These are phyloP conservation scores for Helotiales sp. DNA, from an alignment of 2,329 filamentous ascomycete genomes.

Conservation along the genomic window DNA sequence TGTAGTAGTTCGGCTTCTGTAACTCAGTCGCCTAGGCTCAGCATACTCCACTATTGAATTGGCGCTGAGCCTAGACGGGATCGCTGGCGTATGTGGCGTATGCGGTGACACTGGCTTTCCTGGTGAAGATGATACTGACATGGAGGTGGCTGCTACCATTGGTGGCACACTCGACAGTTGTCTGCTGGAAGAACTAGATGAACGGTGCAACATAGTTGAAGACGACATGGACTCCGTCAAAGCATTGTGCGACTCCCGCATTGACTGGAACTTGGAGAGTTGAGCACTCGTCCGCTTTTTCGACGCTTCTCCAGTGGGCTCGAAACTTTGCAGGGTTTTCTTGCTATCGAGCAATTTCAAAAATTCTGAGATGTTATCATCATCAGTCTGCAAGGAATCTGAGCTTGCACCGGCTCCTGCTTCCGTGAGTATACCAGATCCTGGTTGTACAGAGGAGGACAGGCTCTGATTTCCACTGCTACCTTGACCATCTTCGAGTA, in stretches of 20 bases:
- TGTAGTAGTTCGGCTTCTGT: conserved; percentile 22
- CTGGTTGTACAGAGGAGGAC: conserved; percentile 68
- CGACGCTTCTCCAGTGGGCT: conserved; percentile 65
- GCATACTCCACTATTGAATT: conserved; percentile 78
- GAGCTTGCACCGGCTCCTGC: conserved; percentile 65
- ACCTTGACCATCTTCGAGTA: conserved; percentile 68
- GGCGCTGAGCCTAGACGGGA: conserved; percentile 89
- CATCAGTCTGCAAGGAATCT: conserved; percentile 71
- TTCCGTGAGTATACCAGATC: conserved; percentile 77
- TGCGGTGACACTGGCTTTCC: conserved; percentile 88
- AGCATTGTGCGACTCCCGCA: conserved; percentile 85
- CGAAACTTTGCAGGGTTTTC: conserved; percentile 82
- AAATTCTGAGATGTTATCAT: conserved; percentile 92
- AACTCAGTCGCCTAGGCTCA: conserved; percentile 30
- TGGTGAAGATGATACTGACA: conserved; percentile 85
- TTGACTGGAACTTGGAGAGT: conserved; percentile 80
- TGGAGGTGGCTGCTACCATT: conserved; percentile 70
- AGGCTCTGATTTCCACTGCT: conserved; percentile 81
- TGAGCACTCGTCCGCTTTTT: conserved; percentile 77
- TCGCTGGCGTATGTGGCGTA: conserved; percentile 88
- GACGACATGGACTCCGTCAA: conserved; percentile 93
- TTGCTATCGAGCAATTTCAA: conserved; percentile 84
- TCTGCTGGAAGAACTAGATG: conserved; percentile 70
- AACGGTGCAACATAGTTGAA: conserved; percentile 80
- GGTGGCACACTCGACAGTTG: conserved; percentile 61